Conservation (phyloP, 441 rosid genomes). For the Croton setiger region DNA sequence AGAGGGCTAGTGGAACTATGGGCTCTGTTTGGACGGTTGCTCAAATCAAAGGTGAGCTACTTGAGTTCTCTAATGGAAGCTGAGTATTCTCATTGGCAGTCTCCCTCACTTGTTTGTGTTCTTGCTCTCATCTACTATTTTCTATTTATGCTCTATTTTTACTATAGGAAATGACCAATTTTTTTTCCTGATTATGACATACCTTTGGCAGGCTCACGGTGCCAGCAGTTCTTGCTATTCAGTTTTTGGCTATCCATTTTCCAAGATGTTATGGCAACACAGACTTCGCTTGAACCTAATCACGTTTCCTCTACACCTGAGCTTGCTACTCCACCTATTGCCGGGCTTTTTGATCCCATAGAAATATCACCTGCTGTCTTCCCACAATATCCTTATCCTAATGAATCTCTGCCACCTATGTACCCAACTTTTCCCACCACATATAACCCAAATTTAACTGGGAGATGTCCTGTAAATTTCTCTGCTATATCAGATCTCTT, state of each 20-base stretch:
- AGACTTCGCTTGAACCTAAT: conserved; percentile 36
- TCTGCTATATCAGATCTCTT: conserved; percentile 58
- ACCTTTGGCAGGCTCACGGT: conserved; percentile 52
- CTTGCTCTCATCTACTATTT: neutral
- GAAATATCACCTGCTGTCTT: conserved; percentile 83
- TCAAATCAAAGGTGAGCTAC: conserved; percentile 43
- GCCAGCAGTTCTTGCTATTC: conserved; percentile 51
- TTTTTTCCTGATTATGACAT: conserved; percentile 27
- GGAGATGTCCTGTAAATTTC: conserved; percentile 87
- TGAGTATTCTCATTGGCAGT: neutral
- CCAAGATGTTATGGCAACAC: conserved; percentile 54
- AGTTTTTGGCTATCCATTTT: conserved; percentile 61
- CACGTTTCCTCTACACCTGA: conserved; percentile 49
- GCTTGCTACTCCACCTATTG: conserved; percentile 67
- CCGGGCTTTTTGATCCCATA: conserved; percentile 75
- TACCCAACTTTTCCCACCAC: conserved; percentile 79
- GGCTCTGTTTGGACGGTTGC: conserved; percentile 36
- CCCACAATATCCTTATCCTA: conserved; percentile 61
- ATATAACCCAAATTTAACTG: conserved; percentile 81
- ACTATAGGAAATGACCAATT: neutral
- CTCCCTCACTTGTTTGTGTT: neutral
- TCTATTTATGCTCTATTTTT: conserved; percentile 7
- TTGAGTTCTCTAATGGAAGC: conserved; percentile 5
- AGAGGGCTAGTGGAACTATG: conserved; percentile 48
- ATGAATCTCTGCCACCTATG: conserved; percentile 66